A percentile compares a stretch with the other conserved stretches of the same genome.
These are phyloP conservation scores for Pulchroboletus neoregius DNA, from an alignment of 1,284 basidiomycete species.

Conservation along the genomic window DNA sequence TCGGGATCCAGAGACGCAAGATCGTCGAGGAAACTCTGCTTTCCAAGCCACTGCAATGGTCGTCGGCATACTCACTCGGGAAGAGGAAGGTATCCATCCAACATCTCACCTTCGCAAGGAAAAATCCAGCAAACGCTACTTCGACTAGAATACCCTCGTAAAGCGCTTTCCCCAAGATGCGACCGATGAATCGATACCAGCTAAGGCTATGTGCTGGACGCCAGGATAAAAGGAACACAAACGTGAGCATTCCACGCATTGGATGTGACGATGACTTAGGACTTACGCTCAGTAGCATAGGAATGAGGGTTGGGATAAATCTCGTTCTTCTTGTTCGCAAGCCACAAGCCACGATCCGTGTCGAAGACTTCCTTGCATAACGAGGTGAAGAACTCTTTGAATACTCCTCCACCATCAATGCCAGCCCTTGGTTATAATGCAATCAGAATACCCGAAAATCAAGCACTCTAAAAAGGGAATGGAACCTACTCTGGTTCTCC, in stretches of 20 bases:
- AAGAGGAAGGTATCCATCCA: not conserved
- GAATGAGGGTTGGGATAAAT: conserved; percentile 92
- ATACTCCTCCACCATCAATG: conserved; percentile 95
- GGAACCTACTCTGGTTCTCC: conserved; percentile 73
- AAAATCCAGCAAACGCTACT: conserved; percentile 94
- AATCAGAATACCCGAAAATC: conserved; percentile 1
- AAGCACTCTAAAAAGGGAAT: not conserved
- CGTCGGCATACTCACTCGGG: conserved; percentile 2
- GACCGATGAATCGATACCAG: conserved; percentile 95
- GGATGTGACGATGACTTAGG: not conserved
- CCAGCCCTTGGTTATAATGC: conserved; percentile 56
- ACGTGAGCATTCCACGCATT: conserved; percentile 3
- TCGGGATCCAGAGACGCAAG: conserved; percentile 89
- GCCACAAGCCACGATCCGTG: conserved; percentile 90
- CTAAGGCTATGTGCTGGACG: conserved; percentile 70
- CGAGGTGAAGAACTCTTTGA: conserved; percentile 96
- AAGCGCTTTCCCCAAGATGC: conserved; percentile 92
- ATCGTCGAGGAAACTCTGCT: conserved; percentile 88
- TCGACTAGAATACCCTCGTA: conserved; percentile 98
- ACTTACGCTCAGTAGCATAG: conserved; percentile 80
- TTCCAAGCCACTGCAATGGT: conserved; percentile 72
- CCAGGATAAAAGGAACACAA: not conserved
- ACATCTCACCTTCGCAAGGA: conserved; percentile 74
- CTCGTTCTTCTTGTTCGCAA: conserved; percentile 85
- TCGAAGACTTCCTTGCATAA: conserved; percentile 93